A percentile compares a stretch with the other conserved stretches of the same genome.
Conservation (phyloP, 2,329 filamentous ascomycete species). For the Didymella pinodella region DNA sequence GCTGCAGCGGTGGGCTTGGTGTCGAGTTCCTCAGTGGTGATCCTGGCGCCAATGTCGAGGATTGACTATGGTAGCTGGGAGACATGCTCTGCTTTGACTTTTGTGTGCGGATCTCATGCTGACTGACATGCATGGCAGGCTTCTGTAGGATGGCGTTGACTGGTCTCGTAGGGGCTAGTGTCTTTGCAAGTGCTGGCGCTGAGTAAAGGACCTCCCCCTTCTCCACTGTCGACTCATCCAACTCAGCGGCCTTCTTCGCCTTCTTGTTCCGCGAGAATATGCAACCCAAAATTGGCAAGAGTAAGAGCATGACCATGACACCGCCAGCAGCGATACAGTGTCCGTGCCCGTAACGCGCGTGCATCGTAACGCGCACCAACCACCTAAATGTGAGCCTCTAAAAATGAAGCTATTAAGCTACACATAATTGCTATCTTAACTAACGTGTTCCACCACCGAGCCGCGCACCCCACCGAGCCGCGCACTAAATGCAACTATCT, state of each 20-base stretch:
- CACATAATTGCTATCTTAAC: too few species aligned
- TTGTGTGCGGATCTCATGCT: constrained; percentile 8
- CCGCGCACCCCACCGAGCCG: too few species aligned
- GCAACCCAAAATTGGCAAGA: constrained; percentile 16
- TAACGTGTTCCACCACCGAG: too few species aligned
- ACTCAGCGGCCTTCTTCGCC: not conserved
- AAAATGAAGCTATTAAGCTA: too few species aligned
- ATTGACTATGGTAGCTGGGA: constrained; percentile 16
- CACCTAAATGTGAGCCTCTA: too few species aligned
- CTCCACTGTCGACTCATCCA: constrained; percentile 14
- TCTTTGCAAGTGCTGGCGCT: constrained; percentile 6
- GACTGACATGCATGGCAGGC: not conserved
- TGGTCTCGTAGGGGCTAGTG: constrained; percentile 13
- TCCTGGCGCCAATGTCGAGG: constrained; percentile 7
- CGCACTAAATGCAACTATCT: too few species aligned
- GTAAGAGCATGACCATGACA: constrained; percentile 15
- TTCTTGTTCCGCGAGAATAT: constrained; percentile 18
- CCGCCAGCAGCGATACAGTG: constrained; percentile 18
- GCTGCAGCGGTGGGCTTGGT: constrained; percentile 1
- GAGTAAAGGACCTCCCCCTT: constrained; percentile 13
- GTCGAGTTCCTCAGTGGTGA: constrained; percentile 10
- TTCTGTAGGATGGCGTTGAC: constrained; percentile 14
- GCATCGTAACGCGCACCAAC: too few species aligned
- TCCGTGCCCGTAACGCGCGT: too few species aligned
- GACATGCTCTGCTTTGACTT: constrained; percentile 14